Evolutionary conservation across 371 early-diverging fungal species (phyloP), one percentile per base, ranked within the genome.

Genomic region (Mortierella polycephala): DNA sequence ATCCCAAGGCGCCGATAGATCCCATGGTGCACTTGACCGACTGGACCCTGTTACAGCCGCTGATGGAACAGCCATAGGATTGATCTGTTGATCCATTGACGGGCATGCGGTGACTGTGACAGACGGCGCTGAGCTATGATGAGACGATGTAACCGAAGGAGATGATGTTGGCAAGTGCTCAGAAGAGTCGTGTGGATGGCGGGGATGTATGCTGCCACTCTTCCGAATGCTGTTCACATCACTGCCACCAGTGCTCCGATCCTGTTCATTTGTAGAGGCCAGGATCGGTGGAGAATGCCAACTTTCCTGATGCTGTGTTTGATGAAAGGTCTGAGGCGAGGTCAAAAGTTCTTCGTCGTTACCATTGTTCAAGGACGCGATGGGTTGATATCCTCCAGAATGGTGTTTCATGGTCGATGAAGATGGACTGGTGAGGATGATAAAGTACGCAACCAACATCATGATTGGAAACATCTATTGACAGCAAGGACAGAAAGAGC

Each of bases 381-480:
- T 18, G 14, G 67, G 67, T 13, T 63, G 46, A 23, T 73, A 67
- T 53, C 67, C 67, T 40, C 58, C 73, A 18, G 62, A 52, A 12
- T 58, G 56, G n/a, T 42, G 49, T 6, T 49, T 60, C 30, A 57
- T 20, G 23, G 52, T 52, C 13, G n/a, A 44, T 30, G 57, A 21
- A 0, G 69, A n/a, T 8, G 73, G 74, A n/a, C 47, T 60, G 16
- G 65, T 64, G 8, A 80, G 64, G 47, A 80, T 37, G 9, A 80
- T 16, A 58, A 74, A 74, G 30, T 80, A 80, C 5, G 81, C 72
- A 11, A 72, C 40, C 16, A 72, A 41, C 66, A 77, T 58, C 50
- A 61, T 6, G 16, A 60, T 40, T 7, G 79, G 79, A 41, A 77
- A 77, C 41, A 77, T 13, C 79, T 77, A 65, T 45, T 1, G 7